Evolutionary conservation across 2,329 filamentous ascomycete genomes (phyloP), one percentile per base, ranked within the genome.

Genomic region (Penicillium hordei): DNA sequence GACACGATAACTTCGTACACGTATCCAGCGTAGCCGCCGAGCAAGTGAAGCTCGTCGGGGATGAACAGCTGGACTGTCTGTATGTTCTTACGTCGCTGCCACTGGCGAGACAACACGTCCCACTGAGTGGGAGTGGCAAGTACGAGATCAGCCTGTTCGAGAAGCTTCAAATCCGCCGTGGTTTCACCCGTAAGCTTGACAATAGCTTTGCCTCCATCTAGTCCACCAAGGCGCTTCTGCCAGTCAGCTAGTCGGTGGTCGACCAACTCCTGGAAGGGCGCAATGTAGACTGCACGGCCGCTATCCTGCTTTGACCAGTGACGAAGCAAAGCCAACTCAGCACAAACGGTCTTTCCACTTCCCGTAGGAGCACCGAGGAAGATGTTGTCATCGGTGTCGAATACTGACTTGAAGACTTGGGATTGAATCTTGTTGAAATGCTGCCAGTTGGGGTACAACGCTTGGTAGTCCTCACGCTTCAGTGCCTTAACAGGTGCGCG

Each of bases 391-490:
- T 97, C 90, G 0, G 90, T 89, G 48, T 89, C 88, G 72, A 91
- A 97, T 0, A 99, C 79, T 1, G 93, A 92, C 71, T 96, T 96
- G 81, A 97, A 99, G 0, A 91, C 91, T 73, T 99, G 94, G 0
- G 94, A 97, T 75, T 99, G 95, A 13, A 99, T 90, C 73, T 94
- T 94, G 80, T 99, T 99, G 82, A 99, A 99, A 61, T 90, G 86
- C 55, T 86, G 83, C 87, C 91, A 95, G 31, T 89, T 82, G 4
- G 90, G 87, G 71, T 97, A 99, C 21, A 99, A 78, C 25, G 84
- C 83, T 59, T 89, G 83, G 68, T 90, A 96, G 61, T 96, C 92
- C 61, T 90, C 86, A 21, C 85, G 84, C 81, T 97, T 97, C 55
- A 99, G 78, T 1, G 93, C 93, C 44, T 91, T 87, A 29, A 97